Base-by-base conservation (phyloP, 192 early-diverging fungal species). In the Coemansia guatemalensis region DNA sequence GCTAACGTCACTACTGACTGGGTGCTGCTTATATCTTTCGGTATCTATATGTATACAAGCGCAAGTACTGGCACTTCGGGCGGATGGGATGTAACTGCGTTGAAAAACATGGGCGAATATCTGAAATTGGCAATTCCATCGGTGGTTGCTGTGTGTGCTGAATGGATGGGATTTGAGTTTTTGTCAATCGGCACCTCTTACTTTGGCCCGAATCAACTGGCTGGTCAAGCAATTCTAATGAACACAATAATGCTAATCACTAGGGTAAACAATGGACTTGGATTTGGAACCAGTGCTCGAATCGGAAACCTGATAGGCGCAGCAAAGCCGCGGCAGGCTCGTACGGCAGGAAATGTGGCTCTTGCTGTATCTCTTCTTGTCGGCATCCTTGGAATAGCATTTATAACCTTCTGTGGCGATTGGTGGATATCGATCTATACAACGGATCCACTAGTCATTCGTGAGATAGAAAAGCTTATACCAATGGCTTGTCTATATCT, bases 81-180 rank as follows among this genome's bases (percentile, higher is more conserved):
- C n/a, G n/a, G n/a, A n/a, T n/a, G n/a, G n/a, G n/a, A n/a, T n/a
- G n/a, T n/a, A n/a, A n/a, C n/a, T n/a, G n/a, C n/a, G n/a, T n/a
- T n/a, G n/a, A n/a, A n/a, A n/a, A n/a, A n/a, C n/a, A n/a, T n/a
- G n/a, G n/a, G n/a, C n/a, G n/a, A n/a, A n/a, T n/a, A n/a, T n/a
- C n/a, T n/a, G n/a, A 75, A 71, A 24, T 73, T 98, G 27, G 94
- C 90, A 5, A 56, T 92, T 11, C 92, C 94, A 0, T 90, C 90
- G 1, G 84, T 92, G 14, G 60, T 91, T 32, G 94, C 94, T 85
- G 81, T 88, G 17, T 87, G 89, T 56, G 75, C 84, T 17, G 92
- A 93, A 64, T 93, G 92, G 92, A 85, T 88, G 81, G 85, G 85
- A 18, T 90, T 90, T 76, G 89, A 92, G 68, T 63, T 87, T 1